Base-by-base conservation (phyloP, 768 basidiomycete genomes). In the Boletus vermiculosoides region DNA sequence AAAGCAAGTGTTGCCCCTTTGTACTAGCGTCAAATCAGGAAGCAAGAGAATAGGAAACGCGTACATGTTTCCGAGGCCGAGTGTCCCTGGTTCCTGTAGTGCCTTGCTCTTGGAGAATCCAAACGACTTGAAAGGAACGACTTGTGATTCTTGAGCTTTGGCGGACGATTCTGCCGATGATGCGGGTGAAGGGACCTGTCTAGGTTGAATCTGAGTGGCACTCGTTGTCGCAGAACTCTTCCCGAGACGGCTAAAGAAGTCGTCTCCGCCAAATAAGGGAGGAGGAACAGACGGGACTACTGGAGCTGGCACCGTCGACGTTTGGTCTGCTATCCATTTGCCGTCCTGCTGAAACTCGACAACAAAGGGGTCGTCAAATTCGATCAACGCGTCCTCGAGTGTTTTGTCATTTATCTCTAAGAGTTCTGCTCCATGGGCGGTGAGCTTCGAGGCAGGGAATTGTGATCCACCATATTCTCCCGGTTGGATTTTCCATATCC, bases 1-100 rank as follows among this genome's bases (percentile, higher is more conserved):
- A 76, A 98, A 99, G 71, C 95, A 98, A 9, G 95, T 97, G 67
- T 95, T 95, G n/a, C 91, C 92, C 81, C 90, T 90, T 55, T 42
- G 52, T 9, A 15, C 37, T 55, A 57, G 41, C 12, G 56, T 65
- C n/a, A 73, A 52, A 56, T 57, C 48, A 44, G 34, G 28, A 50
- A n/a, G 47, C 13, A 22, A 28, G 41, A 44, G 2, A 18, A 53
- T 7, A 37, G 41, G n/a, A 59, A 49, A 45, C 5, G 77, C 87
- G 57, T 70, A 92, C 85, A 97, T 87, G 67, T 98, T 98, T 15
- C 85, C 85, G 5, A 98, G 78, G 22, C 95, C 95, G 13, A 95
- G 78, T 0, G 91, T 89, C 2, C 94, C 94, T 9, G 86, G 87
- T 52, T 84, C 85, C 52, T 67, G 60, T 46, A 78, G 55, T 39